phyloP scores from a whole-genome alignment of 2,329 filamentous ascomycete genomes.

The Blumeria graminis region DNA sequence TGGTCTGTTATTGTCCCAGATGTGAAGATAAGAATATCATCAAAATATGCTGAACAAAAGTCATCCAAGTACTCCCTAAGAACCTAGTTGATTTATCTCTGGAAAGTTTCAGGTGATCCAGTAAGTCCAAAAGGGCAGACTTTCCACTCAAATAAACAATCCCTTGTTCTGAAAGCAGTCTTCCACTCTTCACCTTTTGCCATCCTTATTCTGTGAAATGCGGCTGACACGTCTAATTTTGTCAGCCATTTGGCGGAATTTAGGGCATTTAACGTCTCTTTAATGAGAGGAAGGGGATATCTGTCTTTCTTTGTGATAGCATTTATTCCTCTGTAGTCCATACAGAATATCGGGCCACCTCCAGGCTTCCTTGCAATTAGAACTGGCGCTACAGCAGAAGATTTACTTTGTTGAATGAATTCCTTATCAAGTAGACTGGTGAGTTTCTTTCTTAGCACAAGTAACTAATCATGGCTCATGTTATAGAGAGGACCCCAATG shows the following conservation, averaged over 20 bases:
- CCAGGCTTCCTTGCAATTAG: background rate
- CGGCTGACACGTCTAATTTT: too few species aligned
- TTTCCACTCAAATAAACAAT: background rate
- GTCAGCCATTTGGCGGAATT: too few species aligned
- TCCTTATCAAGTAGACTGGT: background rate
- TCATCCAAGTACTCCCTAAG: background rate
- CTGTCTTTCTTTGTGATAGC: background rate
- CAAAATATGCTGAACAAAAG: background rate
- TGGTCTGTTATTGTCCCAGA: too few species aligned
- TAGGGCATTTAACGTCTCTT: too few species aligned
- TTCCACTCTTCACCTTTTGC: background rate
- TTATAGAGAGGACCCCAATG: background rate
- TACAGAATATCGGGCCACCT: background rate
- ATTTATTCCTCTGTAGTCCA: background rate
- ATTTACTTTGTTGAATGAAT: background rate
- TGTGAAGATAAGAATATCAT: background rate
- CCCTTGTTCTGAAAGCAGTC: background rate
- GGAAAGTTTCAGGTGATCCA: constrained; percentile 1
- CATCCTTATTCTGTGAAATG: background rate
- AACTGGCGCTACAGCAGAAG: background rate
- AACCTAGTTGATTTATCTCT: background rate
- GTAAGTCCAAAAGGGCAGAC: constrained; percentile 2
- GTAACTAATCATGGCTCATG: background rate
- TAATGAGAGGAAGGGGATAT: too few species aligned
- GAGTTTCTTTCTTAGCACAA: background rate